These are phyloP conservation scores for Penicillium diatomitis DNA, from an alignment of 495 filamentous ascomycete species.

Conservation along the genomic window DNA sequence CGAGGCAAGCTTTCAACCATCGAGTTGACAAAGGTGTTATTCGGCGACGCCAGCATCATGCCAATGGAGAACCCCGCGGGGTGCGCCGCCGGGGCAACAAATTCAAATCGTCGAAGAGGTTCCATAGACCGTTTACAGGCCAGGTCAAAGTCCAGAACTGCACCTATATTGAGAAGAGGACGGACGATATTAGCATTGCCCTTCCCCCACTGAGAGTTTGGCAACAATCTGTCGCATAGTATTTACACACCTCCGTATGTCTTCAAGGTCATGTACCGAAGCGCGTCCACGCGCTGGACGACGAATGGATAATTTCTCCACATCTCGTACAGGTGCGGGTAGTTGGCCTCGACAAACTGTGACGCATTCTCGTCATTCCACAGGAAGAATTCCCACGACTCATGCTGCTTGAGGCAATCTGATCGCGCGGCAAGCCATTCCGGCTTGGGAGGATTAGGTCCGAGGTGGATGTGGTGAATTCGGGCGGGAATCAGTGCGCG, in stretches of 20 bases:
- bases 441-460: not conserved
- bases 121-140: not conserved
- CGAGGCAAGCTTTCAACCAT: not conserved
- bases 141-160: not conserved
- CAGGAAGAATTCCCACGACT: not conserved
- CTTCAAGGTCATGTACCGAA: not conserved
- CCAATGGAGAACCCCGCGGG: not conserved
- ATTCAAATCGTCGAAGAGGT: not conserved
- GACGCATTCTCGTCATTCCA: not conserved
- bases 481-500: not conserved
- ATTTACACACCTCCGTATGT: not conserved
- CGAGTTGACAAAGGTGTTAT: not conserved
- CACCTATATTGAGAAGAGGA: not conserved
- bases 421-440: not conserved
- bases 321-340: not conserved
- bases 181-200: too few relatives aligned
- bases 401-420: not conserved
- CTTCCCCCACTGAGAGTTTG: too few relatives aligned
- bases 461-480: not conserved
- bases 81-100: not conserved
- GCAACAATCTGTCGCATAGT: not conserved
- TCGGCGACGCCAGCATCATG: not conserved
- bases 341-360: not conserved
- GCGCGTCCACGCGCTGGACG: not conserved
- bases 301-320: constrained; percentile 1